Evolutionary conservation across 108 stramenopile genomes (phyloP).

Genomic region (Cyclotella baltica): DNA sequence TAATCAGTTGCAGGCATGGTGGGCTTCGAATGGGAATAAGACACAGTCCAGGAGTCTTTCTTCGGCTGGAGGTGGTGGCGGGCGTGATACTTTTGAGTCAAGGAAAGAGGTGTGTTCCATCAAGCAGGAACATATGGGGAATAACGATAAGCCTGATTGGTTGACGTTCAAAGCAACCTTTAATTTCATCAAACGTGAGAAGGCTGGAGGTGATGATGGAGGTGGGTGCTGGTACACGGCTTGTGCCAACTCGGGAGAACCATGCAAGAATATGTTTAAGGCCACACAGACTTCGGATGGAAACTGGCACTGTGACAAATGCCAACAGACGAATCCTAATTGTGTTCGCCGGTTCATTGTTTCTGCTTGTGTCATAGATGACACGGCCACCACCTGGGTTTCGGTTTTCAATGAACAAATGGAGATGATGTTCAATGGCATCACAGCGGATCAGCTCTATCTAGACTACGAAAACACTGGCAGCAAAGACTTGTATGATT

Average conservation of each 20-base stretch:
- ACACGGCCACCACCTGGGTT: constrained; percentile 88
- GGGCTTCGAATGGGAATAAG: constrained; percentile 60
- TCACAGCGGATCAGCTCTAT: constrained; percentile 85
- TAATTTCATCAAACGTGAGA: constrained; percentile 94
- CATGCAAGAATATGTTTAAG: constrained; percentile 89
- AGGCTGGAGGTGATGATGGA: constrained; percentile 73
- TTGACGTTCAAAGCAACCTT: constrained; percentile 88
- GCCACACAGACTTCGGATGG: constrained; percentile 85
- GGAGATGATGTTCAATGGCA: constrained; percentile 69
- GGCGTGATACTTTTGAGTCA: constrained; percentile 65
- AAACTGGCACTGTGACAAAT: constrained; percentile 85
- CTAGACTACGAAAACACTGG: constrained; percentile 48
- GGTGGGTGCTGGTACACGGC: constrained; percentile 96
- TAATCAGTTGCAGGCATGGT: constrained; percentile 70
- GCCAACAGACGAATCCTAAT: constrained; percentile 71
- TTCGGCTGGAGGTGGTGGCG: constrained; percentile 69
- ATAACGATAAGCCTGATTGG: constrained; percentile 93
- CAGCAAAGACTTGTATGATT: constrained; percentile 73
- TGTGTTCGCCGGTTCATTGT: constrained; percentile 93
- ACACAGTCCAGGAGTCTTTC: constrained; percentile 66
- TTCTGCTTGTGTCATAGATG: constrained; percentile 82
- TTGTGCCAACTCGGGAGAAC: constrained; percentile 87
- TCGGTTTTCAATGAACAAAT: constrained; percentile 93
- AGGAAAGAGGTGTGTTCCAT: constrained; percentile 85
- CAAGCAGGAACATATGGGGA: constrained; percentile 86